Evolutionary conservation across 805 yeast genomes (phyloP).

Genomic region (Candida oleophila): DNA sequence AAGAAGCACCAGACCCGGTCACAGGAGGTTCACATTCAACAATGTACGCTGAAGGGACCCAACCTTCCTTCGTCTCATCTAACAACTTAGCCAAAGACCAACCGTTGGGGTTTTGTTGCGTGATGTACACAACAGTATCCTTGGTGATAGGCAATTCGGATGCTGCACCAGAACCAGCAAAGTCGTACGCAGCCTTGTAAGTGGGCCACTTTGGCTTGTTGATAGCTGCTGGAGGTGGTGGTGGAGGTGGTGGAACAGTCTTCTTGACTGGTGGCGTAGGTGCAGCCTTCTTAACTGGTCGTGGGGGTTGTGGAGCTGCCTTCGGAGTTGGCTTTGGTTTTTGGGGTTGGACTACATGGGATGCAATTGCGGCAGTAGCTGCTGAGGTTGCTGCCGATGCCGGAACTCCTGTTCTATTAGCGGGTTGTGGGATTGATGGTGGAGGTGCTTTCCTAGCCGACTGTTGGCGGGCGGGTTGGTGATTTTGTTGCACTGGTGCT

Average conservation of each 20-base stretch:
- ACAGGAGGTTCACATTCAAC: constrained; percentile 55
- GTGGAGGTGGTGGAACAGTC: constrained; percentile 33
- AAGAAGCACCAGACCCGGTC: constrained; percentile 17
- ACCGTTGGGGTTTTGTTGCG: constrained; percentile 76
- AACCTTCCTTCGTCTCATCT: constrained; percentile 81
- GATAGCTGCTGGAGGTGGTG: constrained; percentile 62
- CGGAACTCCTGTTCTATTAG: constrained; percentile 14
- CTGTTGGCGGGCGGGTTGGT: constrained; percentile 10
- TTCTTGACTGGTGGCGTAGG: constrained; percentile 63
- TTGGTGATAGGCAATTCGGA: constrained; percentile 76
- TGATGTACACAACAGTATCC: constrained; percentile 72
- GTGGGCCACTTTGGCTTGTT: constrained; percentile 70
- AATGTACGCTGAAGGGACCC: constrained; percentile 97
- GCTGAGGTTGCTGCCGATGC: constrained; percentile 3
- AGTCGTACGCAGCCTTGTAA: constrained; percentile 83
- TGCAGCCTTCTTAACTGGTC: constrained; percentile 37
- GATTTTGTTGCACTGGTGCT: constrained; percentile 16
- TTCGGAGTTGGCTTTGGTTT: constrained; percentile 12
- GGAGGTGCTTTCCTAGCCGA: constrained; percentile 14
- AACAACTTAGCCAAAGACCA: constrained; percentile 89
- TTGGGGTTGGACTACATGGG: constrained; percentile 12
- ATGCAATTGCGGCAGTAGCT: constrained; percentile 11
- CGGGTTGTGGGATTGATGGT: constrained; percentile 15
- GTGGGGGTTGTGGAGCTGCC: constrained; percentile 19
- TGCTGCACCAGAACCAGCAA: constrained; percentile 81